A percentile compares a stretch with the other conserved stretches of the same genome.
phyloP scores from a whole-genome alignment of 345 rosid species.

The Toxicodendron radicans region DNA sequence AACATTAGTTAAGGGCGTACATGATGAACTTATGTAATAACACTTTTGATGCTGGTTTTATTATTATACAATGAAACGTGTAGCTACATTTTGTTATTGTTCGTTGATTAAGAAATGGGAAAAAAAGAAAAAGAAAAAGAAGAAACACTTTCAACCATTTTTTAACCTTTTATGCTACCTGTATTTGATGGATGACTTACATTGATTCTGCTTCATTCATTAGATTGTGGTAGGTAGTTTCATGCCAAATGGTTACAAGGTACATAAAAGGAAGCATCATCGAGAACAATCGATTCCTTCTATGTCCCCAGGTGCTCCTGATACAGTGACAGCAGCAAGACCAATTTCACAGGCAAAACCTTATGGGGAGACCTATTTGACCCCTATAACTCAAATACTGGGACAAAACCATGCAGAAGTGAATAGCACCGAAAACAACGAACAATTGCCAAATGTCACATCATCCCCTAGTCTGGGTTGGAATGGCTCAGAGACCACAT shows the following conservation, averaged over 20 bases:
- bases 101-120: no score
- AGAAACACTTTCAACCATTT: no score
- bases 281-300: slow-evolving; percentile 19
- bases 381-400: slow-evolving; percentile 3
- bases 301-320: slow-evolving; percentile 15
- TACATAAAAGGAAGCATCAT: slow-evolving; percentile 26
- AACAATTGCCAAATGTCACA: slow-evolving; percentile 18
- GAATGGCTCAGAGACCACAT: slow-evolving; percentile 33
- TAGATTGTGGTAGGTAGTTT: slow-evolving; percentile 70
- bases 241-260: slow-evolving; percentile 41
- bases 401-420: slow-evolving; percentile 25
- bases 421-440: background rate
- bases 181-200: background rate
- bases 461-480: slow-evolving; percentile 19
- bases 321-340: slow-evolving; percentile 22
- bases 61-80: background rate
- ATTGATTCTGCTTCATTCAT: slow-evolving; percentile 9
- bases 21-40: background rate
- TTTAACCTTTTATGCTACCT: no score
- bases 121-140: no score
- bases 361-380: slow-evolving; percentile 17
- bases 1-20: background rate
- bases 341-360: slow-evolving; percentile 41
- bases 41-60: background rate
- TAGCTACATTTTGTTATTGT: background rate